Percentiles rank a stretch among this genome's conserved stretches.
Evolutionary conservation across 441 rosid genomes (phyloP).

Genomic region (Melastoma candidum): DNA sequence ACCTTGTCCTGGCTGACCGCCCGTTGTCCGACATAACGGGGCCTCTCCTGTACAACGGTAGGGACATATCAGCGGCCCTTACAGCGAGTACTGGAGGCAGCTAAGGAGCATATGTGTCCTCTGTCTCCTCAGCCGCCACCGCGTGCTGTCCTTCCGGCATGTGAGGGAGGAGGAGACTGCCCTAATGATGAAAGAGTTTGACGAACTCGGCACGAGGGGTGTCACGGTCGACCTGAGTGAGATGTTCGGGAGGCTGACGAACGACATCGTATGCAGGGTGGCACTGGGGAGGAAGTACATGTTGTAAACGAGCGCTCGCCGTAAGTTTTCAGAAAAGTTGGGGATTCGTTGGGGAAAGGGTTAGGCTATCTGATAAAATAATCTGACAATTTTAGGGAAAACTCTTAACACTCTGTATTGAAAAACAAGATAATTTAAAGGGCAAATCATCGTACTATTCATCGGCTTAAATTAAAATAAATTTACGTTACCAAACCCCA

Average conservation of each 20-base stretch:
- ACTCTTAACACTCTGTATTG: conserved; percentile 2
- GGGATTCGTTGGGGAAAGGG: too few species aligned
- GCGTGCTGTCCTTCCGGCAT: conserved; percentile 20
- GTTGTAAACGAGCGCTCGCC: too few species aligned
- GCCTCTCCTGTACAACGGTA: conserved; percentile 20
- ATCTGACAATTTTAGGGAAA: too few species aligned
- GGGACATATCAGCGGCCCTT: conserved; percentile 24
- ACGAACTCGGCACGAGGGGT: background rate
- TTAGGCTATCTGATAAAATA: too few species aligned
- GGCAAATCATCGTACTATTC: too few species aligned
- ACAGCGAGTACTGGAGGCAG: conserved; percentile 41
- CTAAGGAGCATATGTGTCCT: conserved; percentile 27
- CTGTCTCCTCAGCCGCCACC: conserved; percentile 26
- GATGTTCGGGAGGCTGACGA: conserved; percentile 12
- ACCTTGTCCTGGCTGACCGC: conserved; percentile 23
- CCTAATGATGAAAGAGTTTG: conserved; percentile 9
- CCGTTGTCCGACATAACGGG: conserved; percentile 6
- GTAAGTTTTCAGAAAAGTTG: too few species aligned
- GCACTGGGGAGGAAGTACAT: conserved; percentile 25
- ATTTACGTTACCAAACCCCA: too few species aligned
- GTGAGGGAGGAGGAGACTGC: conserved; percentile 26
- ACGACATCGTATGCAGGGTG: conserved; percentile 23
- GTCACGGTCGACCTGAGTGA: conserved; percentile 22
- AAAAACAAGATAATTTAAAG: too few species aligned
- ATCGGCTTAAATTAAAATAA: too few species aligned